Evolutionary conservation across 1,284 basidiomycete species (phyloP), one percentile per base, ranked within the genome.

Genomic region (Apiotrichum porosum): DNA sequence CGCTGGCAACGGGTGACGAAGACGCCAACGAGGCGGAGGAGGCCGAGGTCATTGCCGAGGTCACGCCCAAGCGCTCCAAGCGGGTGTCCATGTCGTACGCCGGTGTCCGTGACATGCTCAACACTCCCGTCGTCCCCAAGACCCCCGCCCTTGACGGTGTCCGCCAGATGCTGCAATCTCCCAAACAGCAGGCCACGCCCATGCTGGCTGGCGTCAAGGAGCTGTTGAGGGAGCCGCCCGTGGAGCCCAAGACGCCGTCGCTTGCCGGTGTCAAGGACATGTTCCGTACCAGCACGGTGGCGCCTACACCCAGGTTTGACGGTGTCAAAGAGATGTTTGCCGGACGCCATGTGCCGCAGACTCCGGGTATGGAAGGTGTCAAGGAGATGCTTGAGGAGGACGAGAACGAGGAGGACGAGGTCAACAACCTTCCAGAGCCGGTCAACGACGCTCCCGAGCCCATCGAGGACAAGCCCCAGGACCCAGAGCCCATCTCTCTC

Each of bases 121-220:
- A 34, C 12, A 23, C 15, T 12, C 18, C 28, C 10, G n/a, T 9
- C 10, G 40, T 31, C 14, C 30, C 58, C 1, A 44, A 47, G 15
- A 60, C 66, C 15, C 64, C 66, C 4, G 44, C 45, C 4, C 47
- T 61, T 10, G 43, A 36, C 4, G 66, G 63, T 10, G 42, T 64
- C 9, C 51, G 49, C 22, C 53, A 60, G 14, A 47, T 64, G 52
- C 36, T 62, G 30, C 38, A 38, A 22, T 35, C 41, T 10, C 47
- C 49, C 15, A 42, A 38, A 23, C 3, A 12, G 33, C 40, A 14
- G 6, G 9, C 19, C 26, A 34, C 51, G 10, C 46, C 51, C 0
- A 26, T 18, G 9, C 32, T 49, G 10, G 21, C 26, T 9, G 52
- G 52, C 26, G 14, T 54, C 8, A 35, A 41, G 1, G 39, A 49